phyloP scores from a whole-genome alignment of 1,284 basidiomycete species.

The Irpex sp. region DNA sequence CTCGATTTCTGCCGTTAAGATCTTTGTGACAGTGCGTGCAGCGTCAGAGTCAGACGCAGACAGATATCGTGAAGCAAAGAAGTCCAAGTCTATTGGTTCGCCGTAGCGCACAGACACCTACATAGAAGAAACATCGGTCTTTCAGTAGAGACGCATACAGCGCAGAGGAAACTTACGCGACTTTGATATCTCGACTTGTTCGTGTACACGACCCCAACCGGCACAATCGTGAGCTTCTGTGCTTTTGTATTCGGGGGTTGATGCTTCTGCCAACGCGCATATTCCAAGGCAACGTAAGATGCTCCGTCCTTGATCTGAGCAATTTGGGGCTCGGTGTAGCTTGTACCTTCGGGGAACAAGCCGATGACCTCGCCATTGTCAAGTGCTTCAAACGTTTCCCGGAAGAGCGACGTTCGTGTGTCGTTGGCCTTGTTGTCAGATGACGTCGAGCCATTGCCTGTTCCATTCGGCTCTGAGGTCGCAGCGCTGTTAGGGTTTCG shows the following conservation, averaged over 20 bases:
- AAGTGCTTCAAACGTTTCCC: constrained; percentile 85
- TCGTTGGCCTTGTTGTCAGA: constrained; percentile 5
- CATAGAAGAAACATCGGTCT: constrained; percentile 9
- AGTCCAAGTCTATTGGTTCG: constrained; percentile 70
- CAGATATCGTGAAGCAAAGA: constrained; percentile 73
- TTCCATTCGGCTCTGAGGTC: constrained; percentile 8
- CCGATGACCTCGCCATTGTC: constrained; percentile 83
- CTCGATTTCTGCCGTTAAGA: constrained; percentile 73
- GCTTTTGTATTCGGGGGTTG: constrained; percentile 36
- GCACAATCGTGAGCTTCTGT: constrained; percentile 55
- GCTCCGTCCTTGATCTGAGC: constrained; percentile 95
- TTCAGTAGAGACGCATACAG: background rate
- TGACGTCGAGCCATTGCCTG: constrained; percentile 11
- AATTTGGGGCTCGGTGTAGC: constrained; percentile 86
- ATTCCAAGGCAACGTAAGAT: constrained; percentile 91
- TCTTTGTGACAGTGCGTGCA: constrained; percentile 70
- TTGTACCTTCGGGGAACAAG: constrained; percentile 91
- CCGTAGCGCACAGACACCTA: constrained; percentile 59
- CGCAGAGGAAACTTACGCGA: constrained; percentile 42
- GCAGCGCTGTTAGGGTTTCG: constrained; percentile 65
- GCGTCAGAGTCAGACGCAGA: constrained; percentile 49
- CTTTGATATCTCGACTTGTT: constrained; percentile 93
- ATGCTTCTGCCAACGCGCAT: constrained; percentile 69
- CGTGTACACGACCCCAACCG: constrained; percentile 88
- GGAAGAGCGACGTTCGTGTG: constrained; percentile 57